phyloP scores from a whole-genome alignment of 2,329 filamentous ascomycete species.

The Xylariaceae sp. region DNA sequence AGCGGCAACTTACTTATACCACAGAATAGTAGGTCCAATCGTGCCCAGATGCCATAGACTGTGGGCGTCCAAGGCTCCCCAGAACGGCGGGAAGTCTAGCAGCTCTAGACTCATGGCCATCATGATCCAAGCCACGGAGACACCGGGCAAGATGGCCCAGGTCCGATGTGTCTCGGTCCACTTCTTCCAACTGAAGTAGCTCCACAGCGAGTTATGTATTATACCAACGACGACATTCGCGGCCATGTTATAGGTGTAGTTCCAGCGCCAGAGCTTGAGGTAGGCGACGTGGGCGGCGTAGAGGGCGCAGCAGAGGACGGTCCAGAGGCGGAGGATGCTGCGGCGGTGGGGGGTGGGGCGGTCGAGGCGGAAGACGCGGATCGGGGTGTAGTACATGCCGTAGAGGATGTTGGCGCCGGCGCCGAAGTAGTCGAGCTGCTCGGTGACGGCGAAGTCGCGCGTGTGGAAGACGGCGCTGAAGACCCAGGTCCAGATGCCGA shows the following conservation, averaged over 20 bases:
- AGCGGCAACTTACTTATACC: slow-evolving; percentile 79
- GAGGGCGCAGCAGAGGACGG: slow-evolving; percentile 67
- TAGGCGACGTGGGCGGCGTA: slow-evolving; percentile 82
- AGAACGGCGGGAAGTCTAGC: slow-evolving; percentile 86
- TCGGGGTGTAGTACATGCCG: slow-evolving; percentile 81
- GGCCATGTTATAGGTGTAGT: slow-evolving; percentile 98
- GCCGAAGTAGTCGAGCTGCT: slow-evolving; percentile 95
- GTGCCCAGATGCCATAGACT: slow-evolving; percentile 95
- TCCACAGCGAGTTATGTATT: slow-evolving; percentile 83
- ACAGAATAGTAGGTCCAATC: slow-evolving; percentile 82
- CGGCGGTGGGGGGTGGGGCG: slow-evolving; percentile 46
- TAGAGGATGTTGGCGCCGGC: slow-evolving; percentile 90
- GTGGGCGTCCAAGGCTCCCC: slow-evolving; percentile 86
- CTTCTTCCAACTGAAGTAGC: slow-evolving; percentile 74
- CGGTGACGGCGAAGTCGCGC: slow-evolving; percentile 80
- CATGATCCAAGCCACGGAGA: slow-evolving; percentile 90
- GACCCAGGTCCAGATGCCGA: slow-evolving; percentile 82
- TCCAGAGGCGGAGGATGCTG: slow-evolving; percentile 73
- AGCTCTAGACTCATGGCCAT: slow-evolving; percentile 95
- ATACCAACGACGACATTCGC: slow-evolving; percentile 86
- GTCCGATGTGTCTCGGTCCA: slow-evolving; percentile 71
- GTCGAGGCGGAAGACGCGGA: slow-evolving; percentile 85
- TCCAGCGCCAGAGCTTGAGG: slow-evolving; percentile 83
- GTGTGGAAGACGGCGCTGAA: slow-evolving; percentile 93
- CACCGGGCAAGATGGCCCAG: slow-evolving; percentile 88